Evolutionary conservation across 371 early-diverging fungal species (phyloP), one percentile per base, ranked within the genome.

Genomic region (Mucor circinelloides): DNA sequence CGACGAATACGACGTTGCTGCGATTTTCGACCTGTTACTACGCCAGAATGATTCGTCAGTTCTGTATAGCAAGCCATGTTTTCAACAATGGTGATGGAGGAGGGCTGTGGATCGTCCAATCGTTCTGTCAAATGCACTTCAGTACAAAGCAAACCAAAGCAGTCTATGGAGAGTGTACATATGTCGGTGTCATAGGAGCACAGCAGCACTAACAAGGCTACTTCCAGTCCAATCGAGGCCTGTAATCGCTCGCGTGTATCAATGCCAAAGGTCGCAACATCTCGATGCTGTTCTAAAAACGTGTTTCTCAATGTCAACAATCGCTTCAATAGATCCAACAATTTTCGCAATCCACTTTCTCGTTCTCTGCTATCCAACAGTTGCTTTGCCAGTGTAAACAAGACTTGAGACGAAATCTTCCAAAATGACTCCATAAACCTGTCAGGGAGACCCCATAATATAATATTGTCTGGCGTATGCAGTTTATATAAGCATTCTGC

Each of bases 1-100:
- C 83, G 85, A 21, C 94, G 85, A 28, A 92, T 82, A 2, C 89
- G 85, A 69, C 92, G 89, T 69, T 95, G 94, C 64, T 89, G 87
- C 2, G 88, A 90, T 59, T 88, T 83, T 19, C 87, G 82, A 15
- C 89, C 91, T 46, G 88, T 76, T 13, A 89, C 76, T 4, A 89
- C 71, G 0, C 76, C 79, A 30, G 76, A 73, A 0, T 74, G 73
- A 3, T 79, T 80, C 0, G 78, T 85, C 58, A 94, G 71, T 28
- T 91, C 91, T 23, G 77, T 70, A 71, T 93, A 94, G 10, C 91
- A 85, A 0, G 78, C 71, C 32, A 89, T 77, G 68, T 92, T 93
- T 59, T 92, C 90, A 13, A 87, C 68, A n/a, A 93, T 77, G 10
- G 90, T 82, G 9, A 85, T 79, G 7, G 83, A 78, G 6, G 79